Evolutionary conservation across 169 alveolate species (phyloP), one percentile per base, ranked within the genome.

Genomic region (Cryptosporidium felis): DNA sequence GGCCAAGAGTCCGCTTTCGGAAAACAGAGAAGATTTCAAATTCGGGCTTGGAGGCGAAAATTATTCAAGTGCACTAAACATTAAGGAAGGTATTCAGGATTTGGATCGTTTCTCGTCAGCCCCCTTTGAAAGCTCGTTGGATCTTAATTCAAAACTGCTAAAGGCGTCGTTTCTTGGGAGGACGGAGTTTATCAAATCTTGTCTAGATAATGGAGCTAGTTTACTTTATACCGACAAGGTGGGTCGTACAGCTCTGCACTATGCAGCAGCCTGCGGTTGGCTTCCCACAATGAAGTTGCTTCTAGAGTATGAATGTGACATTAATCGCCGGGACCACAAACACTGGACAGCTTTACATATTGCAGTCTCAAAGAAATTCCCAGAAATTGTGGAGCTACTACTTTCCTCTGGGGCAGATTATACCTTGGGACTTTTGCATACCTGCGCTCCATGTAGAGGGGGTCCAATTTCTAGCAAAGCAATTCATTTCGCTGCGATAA

Each of bases 401-500:
- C 61, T 93, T 30, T 81, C 90, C 28, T 80, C 80, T 51, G 93
- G 92, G 42, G 94, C 94, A 8, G 92, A 93, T 60, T 80, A 92
- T 36, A 58, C 62, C 49, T 82, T 92, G n/a, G 85, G 66, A 38
- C 82, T 93, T 58, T 92, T 91, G 49, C 96, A 93, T 90, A 90
- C 93, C 21, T 93, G 95, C 67, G 95, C 96, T 28, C 96, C 96
- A 1, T 89, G 92, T 32, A 89, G 96, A 26, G 90, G 92, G 2
- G 91, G 90, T 5, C 94, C 91, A 51, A 93, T 92, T 3, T 90
- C 90, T 32, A 90, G 94, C 62, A 89, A 90, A 62, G 89, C 95
- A 21, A 92, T 93, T 26, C 96, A 93, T 82, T 93, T 93, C 66
- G 96, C 96, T 36, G 96, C 96, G 34, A 93, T 93, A 61, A 92